Evolutionary conservation across 2,329 filamentous ascomycete genomes (phyloP), one percentile per base, ranked within the genome.

Genomic region (Mollisia scopiformis): DNA sequence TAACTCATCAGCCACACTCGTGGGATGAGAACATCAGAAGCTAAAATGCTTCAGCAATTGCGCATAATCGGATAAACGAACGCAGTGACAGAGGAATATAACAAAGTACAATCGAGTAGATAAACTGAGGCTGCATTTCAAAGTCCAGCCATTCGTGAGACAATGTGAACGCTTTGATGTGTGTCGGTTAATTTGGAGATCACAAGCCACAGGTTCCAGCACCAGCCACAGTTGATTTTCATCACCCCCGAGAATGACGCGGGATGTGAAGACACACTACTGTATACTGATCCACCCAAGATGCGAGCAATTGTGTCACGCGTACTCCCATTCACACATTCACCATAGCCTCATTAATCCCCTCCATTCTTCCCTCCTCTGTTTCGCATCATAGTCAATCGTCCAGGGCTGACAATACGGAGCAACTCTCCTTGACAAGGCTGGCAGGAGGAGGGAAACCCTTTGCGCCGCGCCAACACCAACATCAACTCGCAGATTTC

Each of bases 281-380:
- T 43, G 39, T 23, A 19, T 43, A n/a, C n/a, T 43, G 43, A 27
- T 16, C 43, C 43, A 47, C 43, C 23, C 49, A n/a, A 33, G n/a
- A 54, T 52, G 39, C 14, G 23, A 14, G 21, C 51, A 21, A 54
- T 55, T 55, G 57, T 37, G 41, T 39, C 35, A 41, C 31, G 49
- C 46, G 37, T 16, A 16, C 30, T n/a, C 7, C 5, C 16, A 23
- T 27, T 46, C 13, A 52, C n/a, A 23, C 19, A 55, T 64, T 68
- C 69, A 70, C 51, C 19, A 70, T 71, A 69, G 52, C 63, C 58
- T 65, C 67, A 43, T 60, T 57, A 55, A 25, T 27, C 14, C 25
- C 51, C n/a, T 21, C 56, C 25, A 25, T 43, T 25, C 41, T 60
- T 66, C 68, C 68, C 66, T 71, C 67, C 67, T 70, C 65, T 67